A percentile compares a stretch with the other conserved stretches of the same genome.
phyloP scores from a whole-genome alignment of 1,284 basidiomycete genomes.

The Trametes versicolor region DNA sequence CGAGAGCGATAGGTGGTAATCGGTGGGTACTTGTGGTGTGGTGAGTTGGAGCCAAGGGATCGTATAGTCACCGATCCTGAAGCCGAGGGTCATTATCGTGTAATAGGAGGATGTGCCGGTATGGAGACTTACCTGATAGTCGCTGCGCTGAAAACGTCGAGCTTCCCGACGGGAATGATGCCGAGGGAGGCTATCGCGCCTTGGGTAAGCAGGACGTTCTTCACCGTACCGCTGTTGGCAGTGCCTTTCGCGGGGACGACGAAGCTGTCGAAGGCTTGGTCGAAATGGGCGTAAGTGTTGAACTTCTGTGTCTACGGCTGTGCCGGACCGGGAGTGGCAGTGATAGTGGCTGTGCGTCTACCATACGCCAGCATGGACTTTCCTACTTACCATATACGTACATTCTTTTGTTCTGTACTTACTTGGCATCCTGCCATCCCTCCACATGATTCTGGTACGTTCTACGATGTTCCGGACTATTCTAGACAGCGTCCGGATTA shows the following conservation, averaged over 20 bases:
- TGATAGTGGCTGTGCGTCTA: too few species aligned
- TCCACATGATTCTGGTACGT: too few species aligned
- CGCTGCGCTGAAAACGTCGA: slow-evolving; percentile 61
- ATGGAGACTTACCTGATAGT: slow-evolving; percentile 49
- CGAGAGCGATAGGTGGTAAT: slow-evolving; percentile 23
- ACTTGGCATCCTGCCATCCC: too few species aligned
- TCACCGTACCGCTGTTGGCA: slow-evolving; percentile 63
- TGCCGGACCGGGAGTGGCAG: too few species aligned
- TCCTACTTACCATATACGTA: too few species aligned
- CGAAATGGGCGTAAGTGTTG: slow-evolving; percentile 72
- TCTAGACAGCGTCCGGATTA: too few species aligned
- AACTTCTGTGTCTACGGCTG: too few species aligned
- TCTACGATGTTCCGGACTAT: too few species aligned
- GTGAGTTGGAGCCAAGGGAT: slow-evolving; percentile 35
- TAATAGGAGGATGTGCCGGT: neutral
- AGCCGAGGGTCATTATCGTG: neutral
- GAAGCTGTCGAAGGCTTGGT: slow-evolving; percentile 61
- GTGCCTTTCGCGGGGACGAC: slow-evolving; percentile 65
- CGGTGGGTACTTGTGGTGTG: slow-evolving; percentile 18
- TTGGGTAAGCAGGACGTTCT: slow-evolving; percentile 64
- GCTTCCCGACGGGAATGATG: slow-evolving; percentile 61
- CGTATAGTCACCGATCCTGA: slow-evolving; percentile 30
- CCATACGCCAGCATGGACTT: too few species aligned
- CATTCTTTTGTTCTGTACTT: too few species aligned
- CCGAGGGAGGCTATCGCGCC: slow-evolving; percentile 62